Base-by-base conservation (phyloP, 2,329 filamentous ascomycete genomes). In the Truncatella angustata region DNA sequence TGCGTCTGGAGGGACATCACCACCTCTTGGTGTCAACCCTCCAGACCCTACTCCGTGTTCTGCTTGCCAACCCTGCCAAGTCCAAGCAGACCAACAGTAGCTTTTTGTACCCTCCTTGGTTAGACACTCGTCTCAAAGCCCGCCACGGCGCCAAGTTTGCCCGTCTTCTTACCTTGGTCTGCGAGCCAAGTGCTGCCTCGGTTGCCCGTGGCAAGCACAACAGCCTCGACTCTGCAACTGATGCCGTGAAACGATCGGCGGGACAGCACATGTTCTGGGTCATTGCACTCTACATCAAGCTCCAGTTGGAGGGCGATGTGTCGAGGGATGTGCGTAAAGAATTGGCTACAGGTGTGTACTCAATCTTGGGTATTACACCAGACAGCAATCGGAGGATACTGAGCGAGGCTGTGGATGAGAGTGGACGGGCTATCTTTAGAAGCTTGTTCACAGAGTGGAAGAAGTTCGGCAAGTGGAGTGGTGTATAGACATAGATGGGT, bases 391-490 rank as follows among this genome's bases (percentile, higher is more conserved):
- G 80, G 60, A 78, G 77, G 64, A 75, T 83, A 23, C 66, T 86
- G 52, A 83, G 80, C 58, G 83, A 86, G 57, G 74, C 73, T 24
- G 74, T 86, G 68, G 83, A 86, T 62, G 72, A 70, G 3, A 80
- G 77, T 57, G 83, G 82, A 5, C 71, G 84, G 54, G 82, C 79
- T 1, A 76, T 87, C 24, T 74, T 85, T 64, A 73, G 73, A 57
- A 77, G 79, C 54, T 71, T 86, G 72, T 85, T 78, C 56, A 80
- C 76, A 61, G 72, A 78, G 64, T 87, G 83, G 63, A 73, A 74
- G 63, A 81, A 76, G 67, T 85, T 85, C 71, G 82, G 82, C 37
- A 85, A 84, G 71, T 86, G 83, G 82, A 82, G 70, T 48, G 81
- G 81, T 30, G 74, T 84, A 21, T 83, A 73, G 39, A 32, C 5